Evolutionary conservation across 768 basidiomycete genomes (phyloP).

Genomic region (Agaricus blazei): DNA sequence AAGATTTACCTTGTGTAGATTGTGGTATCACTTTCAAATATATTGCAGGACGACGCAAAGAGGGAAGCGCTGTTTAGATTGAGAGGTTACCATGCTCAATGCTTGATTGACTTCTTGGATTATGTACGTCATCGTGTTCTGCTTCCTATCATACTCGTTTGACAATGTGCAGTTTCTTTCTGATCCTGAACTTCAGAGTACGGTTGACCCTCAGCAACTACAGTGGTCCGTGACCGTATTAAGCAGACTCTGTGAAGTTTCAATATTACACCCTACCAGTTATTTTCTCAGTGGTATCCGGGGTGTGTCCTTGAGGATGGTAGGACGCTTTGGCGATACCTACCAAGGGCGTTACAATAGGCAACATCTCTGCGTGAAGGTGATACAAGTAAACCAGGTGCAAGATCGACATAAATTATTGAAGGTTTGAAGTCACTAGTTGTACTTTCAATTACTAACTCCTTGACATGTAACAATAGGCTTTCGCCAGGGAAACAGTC

Average conservation of each 20-base stretch:
- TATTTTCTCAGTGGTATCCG: constrained; percentile 15
- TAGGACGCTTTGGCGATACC: constrained; percentile 23
- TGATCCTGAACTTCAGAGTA: too few relatives aligned
- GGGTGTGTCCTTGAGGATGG: constrained; percentile 8
- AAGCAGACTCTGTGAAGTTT: constrained; percentile 16
- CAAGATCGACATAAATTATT: constrained; percentile 9
- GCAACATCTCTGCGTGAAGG: constrained; percentile 18
- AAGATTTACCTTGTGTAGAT: too few relatives aligned
- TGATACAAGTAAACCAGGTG: constrained; percentile 15
- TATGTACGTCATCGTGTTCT: too few relatives aligned
- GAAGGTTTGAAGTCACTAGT: constrained; percentile 13
- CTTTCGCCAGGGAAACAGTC: constrained; percentile 4
- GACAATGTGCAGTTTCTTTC: too few relatives aligned
- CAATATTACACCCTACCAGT: constrained; percentile 22
- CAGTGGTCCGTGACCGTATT: background rate
- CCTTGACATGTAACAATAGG: constrained; percentile 7
- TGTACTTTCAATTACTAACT: constrained; percentile 16
- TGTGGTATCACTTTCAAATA: too few relatives aligned
- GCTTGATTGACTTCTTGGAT: too few relatives aligned
- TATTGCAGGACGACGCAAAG: too few relatives aligned
- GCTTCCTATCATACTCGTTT: too few relatives aligned
- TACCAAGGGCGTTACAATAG: constrained; percentile 17
- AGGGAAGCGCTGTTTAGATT: too few relatives aligned
- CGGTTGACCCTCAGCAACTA: constrained; percentile 18
- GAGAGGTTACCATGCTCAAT: too few relatives aligned